Evolutionary conservation across 23 red algal genomes (phyloP).

Genomic region (Gracilaria domingensis): DNA sequence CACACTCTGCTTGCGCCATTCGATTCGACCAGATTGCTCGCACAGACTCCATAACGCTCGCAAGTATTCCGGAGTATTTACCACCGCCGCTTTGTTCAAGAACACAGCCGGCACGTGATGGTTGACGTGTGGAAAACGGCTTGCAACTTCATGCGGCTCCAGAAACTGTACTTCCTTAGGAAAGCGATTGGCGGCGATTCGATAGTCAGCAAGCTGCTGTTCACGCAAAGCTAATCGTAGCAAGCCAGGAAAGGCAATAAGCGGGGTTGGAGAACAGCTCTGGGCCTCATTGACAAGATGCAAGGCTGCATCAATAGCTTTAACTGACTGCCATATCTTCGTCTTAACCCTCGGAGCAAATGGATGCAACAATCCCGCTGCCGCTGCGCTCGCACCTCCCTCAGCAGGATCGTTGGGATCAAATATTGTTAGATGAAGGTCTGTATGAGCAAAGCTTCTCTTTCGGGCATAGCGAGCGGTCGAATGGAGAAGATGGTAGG

Average conservation of each 20-base stretch:
- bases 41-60: slow-evolving; percentile 56
- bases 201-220: slow-evolving; percentile 30
- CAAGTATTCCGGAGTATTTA: slow-evolving; percentile 57
- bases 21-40: slow-evolving; percentile 35
- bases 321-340: slow-evolving; percentile 49
- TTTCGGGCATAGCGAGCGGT: slow-evolving; percentile 49
- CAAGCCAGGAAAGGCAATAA: slow-evolving; percentile 42
- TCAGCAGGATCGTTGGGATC: slow-evolving; percentile 39
- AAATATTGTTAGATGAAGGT: slow-evolving; percentile 46
- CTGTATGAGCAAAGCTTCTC: slow-evolving; percentile 13
- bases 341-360: slow-evolving; percentile 71
- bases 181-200: slow-evolving; percentile 54
- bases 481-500: slow-evolving; percentile 67
- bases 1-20: slow-evolving; percentile 51
- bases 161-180: slow-evolving; percentile 59
- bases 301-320: slow-evolving; percentile 43
- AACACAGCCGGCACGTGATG: slow-evolving; percentile 33
- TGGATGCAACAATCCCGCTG: slow-evolving; percentile 77
- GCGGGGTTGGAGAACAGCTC: background rate
- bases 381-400: slow-evolving; percentile 71
- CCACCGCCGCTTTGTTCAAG: slow-evolving; percentile 46
- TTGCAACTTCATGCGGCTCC: slow-evolving; percentile 27
- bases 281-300: slow-evolving; percentile 42
- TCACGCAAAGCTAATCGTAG: slow-evolving; percentile 56
- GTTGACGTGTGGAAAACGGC: slow-evolving; percentile 28